These are phyloP conservation scores for Leptographium lundbergii DNA, from an alignment of 2,329 filamentous ascomycete genomes.

Conservation along the genomic window DNA sequence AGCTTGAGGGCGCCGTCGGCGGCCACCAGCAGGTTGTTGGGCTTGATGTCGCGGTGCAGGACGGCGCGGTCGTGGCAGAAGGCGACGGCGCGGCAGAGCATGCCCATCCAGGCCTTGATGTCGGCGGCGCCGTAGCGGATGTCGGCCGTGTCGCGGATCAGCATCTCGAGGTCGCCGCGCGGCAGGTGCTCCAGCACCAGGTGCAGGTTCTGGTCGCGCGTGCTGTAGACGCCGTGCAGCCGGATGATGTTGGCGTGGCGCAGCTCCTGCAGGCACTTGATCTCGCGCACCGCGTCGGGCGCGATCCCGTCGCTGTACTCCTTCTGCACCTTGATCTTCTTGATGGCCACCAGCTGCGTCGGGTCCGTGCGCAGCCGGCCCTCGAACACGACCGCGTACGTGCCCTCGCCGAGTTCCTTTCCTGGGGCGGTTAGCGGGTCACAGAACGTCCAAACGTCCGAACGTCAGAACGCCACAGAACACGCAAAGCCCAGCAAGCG, in stretches of 20 bases:
- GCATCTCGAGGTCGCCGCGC: slow-evolving; percentile 85
- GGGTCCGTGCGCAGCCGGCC: slow-evolving; percentile 68
- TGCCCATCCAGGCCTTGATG: slow-evolving; percentile 97
- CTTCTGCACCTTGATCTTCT: slow-evolving; percentile 79
- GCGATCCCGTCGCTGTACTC: slow-evolving; percentile 86
- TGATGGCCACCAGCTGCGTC: slow-evolving; percentile 70
- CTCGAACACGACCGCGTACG: slow-evolving; percentile 90
- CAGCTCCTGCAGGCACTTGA: slow-evolving; percentile 90
- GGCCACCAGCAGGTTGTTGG: slow-evolving; percentile 92
- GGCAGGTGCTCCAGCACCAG: slow-evolving; percentile 90
- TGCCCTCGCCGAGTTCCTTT: slow-evolving; percentile 88
- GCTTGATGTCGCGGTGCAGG: slow-evolving; percentile 95
- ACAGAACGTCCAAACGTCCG: too few relatives aligned
- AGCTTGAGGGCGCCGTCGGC: slow-evolving; percentile 89
- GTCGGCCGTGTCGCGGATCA: slow-evolving; percentile 70
- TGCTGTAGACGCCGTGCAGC: slow-evolving; percentile 83
- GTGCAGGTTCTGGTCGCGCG: slow-evolving; percentile 92
- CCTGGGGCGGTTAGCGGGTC: slow-evolving; percentile 33
- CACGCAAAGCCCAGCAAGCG: too few relatives aligned
- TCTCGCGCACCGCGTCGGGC: slow-evolving; percentile 88
- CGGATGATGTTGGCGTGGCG: slow-evolving; percentile 92
- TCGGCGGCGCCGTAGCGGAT: slow-evolving; percentile 79
- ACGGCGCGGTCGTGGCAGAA: slow-evolving; percentile 95
- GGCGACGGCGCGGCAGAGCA: slow-evolving; percentile 86
- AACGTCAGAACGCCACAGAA: too few relatives aligned